Percentiles rank a stretch among this genome's conserved stretches.
phyloP scores from a whole-genome alignment of 495 filamentous ascomycete genomes.

The Lasiosphaeriaceae sp. region DNA sequence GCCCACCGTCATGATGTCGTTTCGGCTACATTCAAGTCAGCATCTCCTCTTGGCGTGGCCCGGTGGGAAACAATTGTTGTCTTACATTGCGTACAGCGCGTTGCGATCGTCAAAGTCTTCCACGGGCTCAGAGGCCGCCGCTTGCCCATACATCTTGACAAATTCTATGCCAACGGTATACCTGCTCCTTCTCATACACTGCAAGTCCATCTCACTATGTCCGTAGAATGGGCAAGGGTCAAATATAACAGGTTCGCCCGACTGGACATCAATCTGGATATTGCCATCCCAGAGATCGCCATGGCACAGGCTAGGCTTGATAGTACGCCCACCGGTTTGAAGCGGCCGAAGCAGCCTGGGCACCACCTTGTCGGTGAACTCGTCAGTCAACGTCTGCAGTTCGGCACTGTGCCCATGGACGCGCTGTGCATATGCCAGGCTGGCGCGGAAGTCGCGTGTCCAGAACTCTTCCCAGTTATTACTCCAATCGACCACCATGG shows the following conservation, averaged over 20 bases:
- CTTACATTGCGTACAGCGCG: conserved; percentile 16
- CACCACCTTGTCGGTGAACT: conserved; percentile 31
- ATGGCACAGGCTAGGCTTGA: conserved; percentile 43
- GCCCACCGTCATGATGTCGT: background rate
- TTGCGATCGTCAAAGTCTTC: conserved; percentile 21
- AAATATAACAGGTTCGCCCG: conserved; percentile 35
- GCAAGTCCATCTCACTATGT: conserved; percentile 39
- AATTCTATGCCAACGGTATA: conserved; percentile 12
- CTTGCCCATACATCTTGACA: conserved; percentile 10
- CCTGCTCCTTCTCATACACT: conserved; percentile 13
- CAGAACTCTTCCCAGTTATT: conserved; percentile 46
- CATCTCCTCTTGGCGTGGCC: no score
- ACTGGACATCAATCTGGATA: conserved; percentile 31
- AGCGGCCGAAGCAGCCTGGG: conserved; percentile 35
- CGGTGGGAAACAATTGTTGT: no score
- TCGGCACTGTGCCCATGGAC: conserved; percentile 8
- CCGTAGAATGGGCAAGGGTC: conserved; percentile 45
- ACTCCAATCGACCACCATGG: conserved; percentile 39
- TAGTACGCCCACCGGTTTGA: conserved; percentile 34
- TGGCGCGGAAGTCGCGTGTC: conserved; percentile 12
- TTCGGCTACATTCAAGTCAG: background rate
- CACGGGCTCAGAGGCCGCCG: conserved; percentile 14
- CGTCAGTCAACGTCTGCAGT: conserved; percentile 1
- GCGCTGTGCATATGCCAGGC: conserved; percentile 2
- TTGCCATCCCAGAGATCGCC: conserved; percentile 47